Conservation (phyloP, 768 basidiomycete species). For the Leccinum arenicola region DNA sequence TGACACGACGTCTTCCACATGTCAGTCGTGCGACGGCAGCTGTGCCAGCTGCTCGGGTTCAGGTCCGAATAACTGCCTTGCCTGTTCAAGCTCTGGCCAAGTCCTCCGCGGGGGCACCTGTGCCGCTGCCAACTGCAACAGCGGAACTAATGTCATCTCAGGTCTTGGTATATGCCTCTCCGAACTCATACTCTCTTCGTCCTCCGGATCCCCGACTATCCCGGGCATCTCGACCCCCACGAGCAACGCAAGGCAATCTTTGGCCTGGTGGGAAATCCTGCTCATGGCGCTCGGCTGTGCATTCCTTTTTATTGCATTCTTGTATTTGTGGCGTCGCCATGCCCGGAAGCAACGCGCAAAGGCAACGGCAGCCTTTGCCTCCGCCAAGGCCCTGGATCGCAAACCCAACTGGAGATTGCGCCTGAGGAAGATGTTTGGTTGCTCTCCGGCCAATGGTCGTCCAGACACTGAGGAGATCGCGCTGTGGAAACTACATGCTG, state of each 20-base stretch:
- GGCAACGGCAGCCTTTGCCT: conserved; percentile 62
- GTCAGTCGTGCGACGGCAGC: conserved; percentile 69
- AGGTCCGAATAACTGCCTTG: conserved; percentile 66
- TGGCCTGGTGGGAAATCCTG: conserved; percentile 83
- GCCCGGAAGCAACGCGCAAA: conserved; percentile 68
- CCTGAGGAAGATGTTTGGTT: conserved; percentile 58
- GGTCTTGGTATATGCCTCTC: conserved; percentile 78
- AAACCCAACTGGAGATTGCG: conserved; percentile 53
- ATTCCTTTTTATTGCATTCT: conserved; percentile 66
- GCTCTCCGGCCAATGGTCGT: conserved; percentile 25
- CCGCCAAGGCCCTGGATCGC: conserved; percentile 50
- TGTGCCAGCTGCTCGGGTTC: conserved; percentile 78
- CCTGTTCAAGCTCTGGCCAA: conserved; percentile 60
- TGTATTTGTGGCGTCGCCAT: conserved; percentile 69
- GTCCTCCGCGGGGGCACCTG: conserved; percentile 69
- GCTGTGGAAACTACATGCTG: conserved; percentile 47
- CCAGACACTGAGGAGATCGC: conserved; percentile 45
- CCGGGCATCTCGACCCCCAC: conserved; percentile 59
- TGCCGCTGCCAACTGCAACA: conserved; percentile 57
- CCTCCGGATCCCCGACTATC: conserved; percentile 40
- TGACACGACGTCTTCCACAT: conserved; percentile 59
- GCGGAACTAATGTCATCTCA: conserved; percentile 53
- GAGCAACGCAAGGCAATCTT: conserved; percentile 31
- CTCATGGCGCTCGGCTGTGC: conserved; percentile 80
- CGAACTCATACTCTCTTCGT: conserved; percentile 58